Evolutionary conservation across 805 yeast species (phyloP).

Genomic region (Lipomyces japonicus): DNA sequence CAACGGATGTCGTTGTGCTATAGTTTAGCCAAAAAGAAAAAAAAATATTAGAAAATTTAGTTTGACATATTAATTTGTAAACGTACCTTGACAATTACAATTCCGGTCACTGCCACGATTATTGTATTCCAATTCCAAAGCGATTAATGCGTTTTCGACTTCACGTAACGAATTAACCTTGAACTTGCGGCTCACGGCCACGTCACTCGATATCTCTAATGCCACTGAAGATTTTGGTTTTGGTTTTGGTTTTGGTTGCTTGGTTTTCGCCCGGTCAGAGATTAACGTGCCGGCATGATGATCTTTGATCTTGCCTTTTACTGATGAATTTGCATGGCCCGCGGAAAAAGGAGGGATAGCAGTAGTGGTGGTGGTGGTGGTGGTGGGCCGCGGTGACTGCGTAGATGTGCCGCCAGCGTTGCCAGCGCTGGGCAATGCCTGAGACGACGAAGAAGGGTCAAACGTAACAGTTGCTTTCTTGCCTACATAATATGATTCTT

Average conservation of each 20-base stretch:
- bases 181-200: conserved; percentile 6
- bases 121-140: conserved; percentile 13
- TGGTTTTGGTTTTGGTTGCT: conserved; percentile 3
- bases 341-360: not conserved
- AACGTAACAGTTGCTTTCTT: conserved; percentile 1
- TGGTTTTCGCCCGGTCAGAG: conserved; percentile 8
- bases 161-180: conserved; percentile 21
- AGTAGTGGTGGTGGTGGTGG: conserved; percentile 1
- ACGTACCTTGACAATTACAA: conserved; percentile 29
- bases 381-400: not conserved
- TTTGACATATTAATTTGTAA: not conserved
- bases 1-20: conserved; percentile 62
- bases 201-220: conserved; percentile 5
- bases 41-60: not conserved
- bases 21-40: not conserved
- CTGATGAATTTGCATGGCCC: not conserved
- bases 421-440: not conserved
- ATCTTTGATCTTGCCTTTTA: not conserved
- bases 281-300: conserved; percentile 1
- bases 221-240: not conserved
- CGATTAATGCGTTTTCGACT: conserved; percentile 25
- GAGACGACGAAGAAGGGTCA: not conserved
- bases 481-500: conserved; percentile 4
- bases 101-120: not conserved
- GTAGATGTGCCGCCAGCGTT: not conserved